Conservation (phyloP, 129 eudicot genomes). For the sunflower (Helianthus annuus) region DNA sequence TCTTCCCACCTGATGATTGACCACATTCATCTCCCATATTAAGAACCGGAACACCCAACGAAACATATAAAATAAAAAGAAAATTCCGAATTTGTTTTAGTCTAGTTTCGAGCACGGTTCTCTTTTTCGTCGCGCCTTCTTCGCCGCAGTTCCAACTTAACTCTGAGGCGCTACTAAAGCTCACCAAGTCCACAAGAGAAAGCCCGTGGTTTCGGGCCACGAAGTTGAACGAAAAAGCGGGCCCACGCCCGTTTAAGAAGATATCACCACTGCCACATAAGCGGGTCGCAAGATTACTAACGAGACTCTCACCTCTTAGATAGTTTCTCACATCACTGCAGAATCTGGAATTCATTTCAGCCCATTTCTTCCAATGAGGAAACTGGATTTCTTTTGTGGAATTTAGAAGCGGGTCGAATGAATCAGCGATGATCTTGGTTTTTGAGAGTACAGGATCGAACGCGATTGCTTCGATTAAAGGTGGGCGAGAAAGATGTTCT, state of each 20-base stretch:
- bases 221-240: constrained; percentile 82
- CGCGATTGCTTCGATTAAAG: constrained; percentile 81
- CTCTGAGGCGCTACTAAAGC: constrained; percentile 67
- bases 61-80: constrained; percentile 68
- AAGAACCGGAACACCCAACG: constrained; percentile 87
- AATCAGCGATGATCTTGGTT: constrained; percentile 75
- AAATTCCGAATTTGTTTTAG: constrained; percentile 87
- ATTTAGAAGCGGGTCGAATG: constrained; percentile 53
- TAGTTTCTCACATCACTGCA: constrained; percentile 61
- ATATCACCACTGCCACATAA: constrained; percentile 94
- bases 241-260: constrained; percentile 80
- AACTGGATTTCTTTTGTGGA: constrained; percentile 47
- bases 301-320: constrained; percentile 65
- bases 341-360: constrained; percentile 75
- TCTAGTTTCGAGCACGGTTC: constrained; percentile 65
- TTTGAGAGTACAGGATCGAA: constrained; percentile 87
- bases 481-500: constrained; percentile 83
- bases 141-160: constrained; percentile 97
- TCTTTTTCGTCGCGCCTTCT: constrained; percentile 83
- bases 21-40: constrained; percentile 99
- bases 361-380: constrained; percentile 99
- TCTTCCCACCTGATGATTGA: constrained; percentile 55
- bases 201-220: constrained; percentile 68
- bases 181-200: constrained; percentile 87
- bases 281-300: constrained; percentile 87